Percentiles rank a stretch among this genome's conserved stretches.
phyloP scores from a whole-genome alignment of 192 early-diverging fungal species.

The Coemansia sp. region DNA sequence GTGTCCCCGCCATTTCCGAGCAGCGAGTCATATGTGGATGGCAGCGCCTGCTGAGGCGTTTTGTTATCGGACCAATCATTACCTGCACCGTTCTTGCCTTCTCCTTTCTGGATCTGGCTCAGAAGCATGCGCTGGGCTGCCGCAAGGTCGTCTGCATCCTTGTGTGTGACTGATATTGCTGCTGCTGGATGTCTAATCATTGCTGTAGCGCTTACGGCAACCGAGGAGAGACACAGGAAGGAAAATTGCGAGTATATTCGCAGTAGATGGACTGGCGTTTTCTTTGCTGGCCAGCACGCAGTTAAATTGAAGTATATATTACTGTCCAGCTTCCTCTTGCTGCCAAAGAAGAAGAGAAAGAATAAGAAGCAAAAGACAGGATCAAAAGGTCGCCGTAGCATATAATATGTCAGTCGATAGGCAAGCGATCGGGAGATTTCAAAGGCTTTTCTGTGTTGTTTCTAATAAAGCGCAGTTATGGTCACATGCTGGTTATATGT shows the following conservation, averaged over 20 bases:
- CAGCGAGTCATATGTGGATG: background rate
- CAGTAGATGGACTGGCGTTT: background rate
- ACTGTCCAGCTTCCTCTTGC: background rate
- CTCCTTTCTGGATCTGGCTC: constrained; percentile 14
- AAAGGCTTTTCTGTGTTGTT: background rate
- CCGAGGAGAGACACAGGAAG: background rate
- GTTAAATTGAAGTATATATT: background rate
- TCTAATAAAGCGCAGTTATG: constrained; percentile 2
- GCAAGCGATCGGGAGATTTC: too few relatives aligned
- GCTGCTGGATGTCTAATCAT: constrained; percentile 51
- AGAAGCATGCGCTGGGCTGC: constrained; percentile 40
- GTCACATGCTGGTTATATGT: background rate
- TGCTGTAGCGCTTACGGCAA: background rate
- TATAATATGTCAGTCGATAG: background rate
- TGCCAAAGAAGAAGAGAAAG: background rate
- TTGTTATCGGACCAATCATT: background rate
- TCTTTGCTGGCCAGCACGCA: background rate
- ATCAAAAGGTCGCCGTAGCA: background rate
- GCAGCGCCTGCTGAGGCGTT: background rate
- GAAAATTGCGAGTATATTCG: background rate
- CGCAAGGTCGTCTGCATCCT: constrained; percentile 50
- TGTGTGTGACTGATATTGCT: constrained; percentile 37
- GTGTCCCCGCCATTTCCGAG: background rate
- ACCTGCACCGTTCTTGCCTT: background rate
- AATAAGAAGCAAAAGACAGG: background rate